Base-by-base conservation (phyloP, 1,284 basidiomycete genomes). In the Exobasidium cylindrosporum region DNA sequence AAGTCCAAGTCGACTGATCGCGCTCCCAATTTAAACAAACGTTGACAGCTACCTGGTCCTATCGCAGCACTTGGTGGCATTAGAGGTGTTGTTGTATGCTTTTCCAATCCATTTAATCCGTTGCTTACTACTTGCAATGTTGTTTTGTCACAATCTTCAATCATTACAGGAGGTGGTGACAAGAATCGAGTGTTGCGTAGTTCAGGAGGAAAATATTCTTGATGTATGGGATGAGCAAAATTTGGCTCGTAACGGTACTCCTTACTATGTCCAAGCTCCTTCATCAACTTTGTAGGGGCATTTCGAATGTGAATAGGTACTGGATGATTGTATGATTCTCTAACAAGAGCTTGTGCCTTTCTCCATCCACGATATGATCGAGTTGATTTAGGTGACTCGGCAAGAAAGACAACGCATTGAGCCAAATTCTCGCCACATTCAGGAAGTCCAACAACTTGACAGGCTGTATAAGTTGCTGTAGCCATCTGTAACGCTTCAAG, bases 241-340 rank as follows among this genome's bases (percentile, higher is more conserved):
- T 84, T 83, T 0, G 92, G 92, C 77, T 94, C 89, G 77, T 95
- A 95, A 17, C 77, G 72, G 54, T 80, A 80, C 53, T 77, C 74
- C 24, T 67, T 70, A 14, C 67, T 75, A 73, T 90, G 92, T 4
- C 89, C 90, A 0, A 94, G 83, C 21, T 88, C 84, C 73, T 88
- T 88, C 90, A 94, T 91, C 29, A 94, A 79, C 32, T 75, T 80
- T 4, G 92, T 94, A 1, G 92, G 91, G 1, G 91, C 91, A 77
- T 95, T 95, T n/a, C 92, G 85, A 66, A 94, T 84, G 60, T 86
- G 84, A 61, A 91, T 71, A 0, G 92, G 92, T 0, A 95, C 88
- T 0, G 87, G 85, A 44, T 85, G 80, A 44, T 76, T 76, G 57
- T 65, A 72, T 0, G 57, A 66, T 0, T 63, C 62, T 35, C 70